These are phyloP conservation scores for Xenoacremonium recifei DNA, from an alignment of 2,329 filamentous ascomycete species.

Conservation along the genomic window DNA sequence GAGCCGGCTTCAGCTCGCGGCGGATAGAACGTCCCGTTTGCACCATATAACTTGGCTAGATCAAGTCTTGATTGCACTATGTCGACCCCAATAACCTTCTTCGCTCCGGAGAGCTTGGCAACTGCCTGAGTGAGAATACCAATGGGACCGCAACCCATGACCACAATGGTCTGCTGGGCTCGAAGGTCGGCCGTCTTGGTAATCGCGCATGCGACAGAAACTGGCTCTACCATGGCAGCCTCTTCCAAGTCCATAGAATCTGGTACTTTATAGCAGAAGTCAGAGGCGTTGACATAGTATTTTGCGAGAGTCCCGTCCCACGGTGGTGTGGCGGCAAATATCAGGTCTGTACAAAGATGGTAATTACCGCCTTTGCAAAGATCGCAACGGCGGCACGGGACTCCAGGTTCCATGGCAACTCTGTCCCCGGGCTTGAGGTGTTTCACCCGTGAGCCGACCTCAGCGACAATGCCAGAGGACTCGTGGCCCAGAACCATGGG, in stretches of 20 bases:
- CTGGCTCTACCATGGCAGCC: slow-evolving; percentile 48
- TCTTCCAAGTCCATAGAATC: slow-evolving; percentile 44
- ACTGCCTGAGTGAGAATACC: slow-evolving; percentile 45
- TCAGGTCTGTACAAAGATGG: slow-evolving; percentile 40
- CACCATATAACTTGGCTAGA: no score
- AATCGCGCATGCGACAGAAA: slow-evolving; percentile 48
- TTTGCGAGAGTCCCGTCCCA: slow-evolving; percentile 48
- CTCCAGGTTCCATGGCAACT: slow-evolving; percentile 48
- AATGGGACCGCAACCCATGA: slow-evolving; percentile 48
- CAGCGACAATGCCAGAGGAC: slow-evolving; percentile 39
- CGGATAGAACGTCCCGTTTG: no score
- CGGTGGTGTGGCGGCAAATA: slow-evolving; percentile 50
- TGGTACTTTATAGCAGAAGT: slow-evolving; percentile 47
- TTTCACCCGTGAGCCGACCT: slow-evolving; percentile 39
- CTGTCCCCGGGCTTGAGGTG: slow-evolving; percentile 43
- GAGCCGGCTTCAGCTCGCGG: no score
- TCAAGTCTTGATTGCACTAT: no score
- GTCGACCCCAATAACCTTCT: slow-evolving; percentile 43
- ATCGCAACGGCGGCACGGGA: slow-evolving; percentile 43
- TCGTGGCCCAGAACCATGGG: slow-evolving; percentile 50
- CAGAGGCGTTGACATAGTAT: slow-evolving; percentile 45
- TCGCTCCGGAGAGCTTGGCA: slow-evolving; percentile 41
- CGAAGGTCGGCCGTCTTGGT: slow-evolving; percentile 38
- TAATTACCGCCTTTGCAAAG: slow-evolving; percentile 40
- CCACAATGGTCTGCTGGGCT: slow-evolving; percentile 41